Percentiles rank a stretch among this genome's conserved stretches.
Conservation (phyloP, 2,329 filamentous ascomycete species). For the Lasiodiplodia citricola region DNA sequence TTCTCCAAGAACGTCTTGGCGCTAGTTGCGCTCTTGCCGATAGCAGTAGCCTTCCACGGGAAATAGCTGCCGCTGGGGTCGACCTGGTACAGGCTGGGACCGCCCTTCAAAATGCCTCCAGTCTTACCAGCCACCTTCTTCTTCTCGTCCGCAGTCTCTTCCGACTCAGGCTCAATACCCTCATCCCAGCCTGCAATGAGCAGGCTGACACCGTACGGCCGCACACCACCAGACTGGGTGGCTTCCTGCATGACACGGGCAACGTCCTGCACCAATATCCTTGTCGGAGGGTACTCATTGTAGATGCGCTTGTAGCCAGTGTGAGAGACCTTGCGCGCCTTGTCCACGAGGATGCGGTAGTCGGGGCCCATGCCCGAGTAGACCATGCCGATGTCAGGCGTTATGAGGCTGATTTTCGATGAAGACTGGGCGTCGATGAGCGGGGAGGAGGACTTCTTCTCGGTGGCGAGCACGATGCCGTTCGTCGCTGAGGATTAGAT, state of each 20-base stretch:
- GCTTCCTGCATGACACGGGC: conserved; percentile 98
- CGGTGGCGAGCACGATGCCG: conserved; percentile 96
- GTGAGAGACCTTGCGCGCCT: conserved; percentile 96
- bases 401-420: conserved; percentile 97
- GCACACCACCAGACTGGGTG: conserved; percentile 95
- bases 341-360: conserved; percentile 96
- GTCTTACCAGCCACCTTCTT: conserved; percentile 85
- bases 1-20: conserved; percentile 99
- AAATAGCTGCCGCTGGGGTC: conserved; percentile 99
- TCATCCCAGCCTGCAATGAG: conserved; percentile 98
- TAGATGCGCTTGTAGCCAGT: conserved; percentile 99
- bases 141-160: conserved; percentile 66
- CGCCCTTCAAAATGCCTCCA: conserved; percentile 92
- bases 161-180: conserved; percentile 84
- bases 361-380: conserved; percentile 99
- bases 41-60: conserved; percentile 98
- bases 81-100: conserved; percentile 97
- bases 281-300: conserved; percentile 99
- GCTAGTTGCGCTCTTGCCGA: conserved; percentile 97
- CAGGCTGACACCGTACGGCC: conserved; percentile 94
- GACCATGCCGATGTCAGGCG: conserved; percentile 99
- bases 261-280: conserved; percentile 98
- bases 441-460: conserved; percentile 98
- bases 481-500: conserved; percentile 74
- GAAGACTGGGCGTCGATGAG: conserved; percentile 94